Conservation (phyloP, 2,329 filamentous ascomycete species). For the Colletotrichum sidae region DNA sequence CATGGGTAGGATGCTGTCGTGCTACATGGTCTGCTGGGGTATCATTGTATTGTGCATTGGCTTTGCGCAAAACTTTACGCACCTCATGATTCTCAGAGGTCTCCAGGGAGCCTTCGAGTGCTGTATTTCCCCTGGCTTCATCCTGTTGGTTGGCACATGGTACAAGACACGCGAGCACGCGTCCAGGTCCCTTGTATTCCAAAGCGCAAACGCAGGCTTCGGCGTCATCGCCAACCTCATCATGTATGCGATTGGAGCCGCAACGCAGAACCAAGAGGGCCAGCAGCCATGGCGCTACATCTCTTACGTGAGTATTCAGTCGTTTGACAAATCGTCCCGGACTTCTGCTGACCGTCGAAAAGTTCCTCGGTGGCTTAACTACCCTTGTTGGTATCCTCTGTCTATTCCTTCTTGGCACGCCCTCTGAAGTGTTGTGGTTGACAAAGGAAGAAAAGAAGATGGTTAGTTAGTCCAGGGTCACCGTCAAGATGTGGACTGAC, state of each 20-base stretch:
- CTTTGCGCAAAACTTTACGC: constrained; percentile 51
- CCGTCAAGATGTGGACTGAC: not conserved
- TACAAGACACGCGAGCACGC: constrained; percentile 51
- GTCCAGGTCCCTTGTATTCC: constrained; percentile 26
- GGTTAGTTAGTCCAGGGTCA: constrained; percentile 26
- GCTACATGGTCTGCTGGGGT: constrained; percentile 43
- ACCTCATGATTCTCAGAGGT: constrained; percentile 49
- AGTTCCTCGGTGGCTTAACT: constrained; percentile 51
- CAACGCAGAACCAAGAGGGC: constrained; percentile 43
- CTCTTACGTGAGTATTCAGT: constrained; percentile 45
- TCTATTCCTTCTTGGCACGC: constrained; percentile 50
- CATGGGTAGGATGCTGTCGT: constrained; percentile 31
- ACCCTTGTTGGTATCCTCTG: constrained; percentile 47
- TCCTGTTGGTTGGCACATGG: constrained; percentile 51
- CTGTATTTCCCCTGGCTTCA: constrained; percentile 52
- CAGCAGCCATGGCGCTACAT: constrained; percentile 53
- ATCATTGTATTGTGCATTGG: constrained; percentile 51
- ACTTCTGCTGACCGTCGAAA: not conserved
- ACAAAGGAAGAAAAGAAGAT: constrained; percentile 49
- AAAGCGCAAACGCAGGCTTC: constrained; percentile 46
- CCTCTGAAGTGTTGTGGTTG: constrained; percentile 52
- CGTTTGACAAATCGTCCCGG: not conserved
- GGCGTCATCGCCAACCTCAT: constrained; percentile 49
- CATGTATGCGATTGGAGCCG: constrained; percentile 50
- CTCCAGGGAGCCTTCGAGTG: constrained; percentile 53